These are phyloP conservation scores for Metschnikowia noctiluminum DNA, from an alignment of 805 yeast genomes.

Conservation along the genomic window DNA sequence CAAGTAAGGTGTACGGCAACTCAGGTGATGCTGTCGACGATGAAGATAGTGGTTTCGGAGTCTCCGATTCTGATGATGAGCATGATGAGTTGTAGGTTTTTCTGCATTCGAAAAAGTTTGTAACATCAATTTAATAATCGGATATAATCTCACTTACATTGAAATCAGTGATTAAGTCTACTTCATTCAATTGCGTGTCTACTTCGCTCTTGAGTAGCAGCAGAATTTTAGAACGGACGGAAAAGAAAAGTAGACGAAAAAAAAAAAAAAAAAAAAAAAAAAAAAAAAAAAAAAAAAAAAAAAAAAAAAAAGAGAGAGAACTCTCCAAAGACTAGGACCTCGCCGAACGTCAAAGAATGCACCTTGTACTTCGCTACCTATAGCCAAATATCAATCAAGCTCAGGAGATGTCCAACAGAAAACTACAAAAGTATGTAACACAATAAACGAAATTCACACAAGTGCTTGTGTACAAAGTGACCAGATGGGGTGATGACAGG, in stretches of 20 bases:
- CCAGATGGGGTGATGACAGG: background rate
- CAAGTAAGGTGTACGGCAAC: slow-evolving; percentile 62
- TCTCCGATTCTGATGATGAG: slow-evolving; percentile 31
- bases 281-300: no score
- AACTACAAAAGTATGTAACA: slow-evolving; percentile 21
- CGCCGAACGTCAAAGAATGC: slow-evolving; percentile 12
- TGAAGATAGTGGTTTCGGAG: slow-evolving; percentile 21
- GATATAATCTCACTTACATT: no score
- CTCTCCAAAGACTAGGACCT: background rate
- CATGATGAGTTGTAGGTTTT: slow-evolving; percentile 41
- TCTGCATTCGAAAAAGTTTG: background rate
- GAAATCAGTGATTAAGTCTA: no score
- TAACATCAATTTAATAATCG: background rate
- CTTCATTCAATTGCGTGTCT: slow-evolving; percentile 10
- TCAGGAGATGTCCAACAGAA: slow-evolving; percentile 18
- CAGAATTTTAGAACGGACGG: no score
- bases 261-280: slow-evolving; percentile 1
- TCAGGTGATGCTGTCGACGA: slow-evolving; percentile 46
- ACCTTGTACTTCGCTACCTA: slow-evolving; percentile 16
- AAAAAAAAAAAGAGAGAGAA: slow-evolving; percentile 4
- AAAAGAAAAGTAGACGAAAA: no score
- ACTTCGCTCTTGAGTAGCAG: slow-evolving; percentile 2
- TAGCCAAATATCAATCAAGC: slow-evolving; percentile 1
- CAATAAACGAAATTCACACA: background rate
- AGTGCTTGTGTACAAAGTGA: background rate